Evolutionary conservation across 441 rosid species (phyloP).

Genomic region (Bruguiera hainesii): DNA sequence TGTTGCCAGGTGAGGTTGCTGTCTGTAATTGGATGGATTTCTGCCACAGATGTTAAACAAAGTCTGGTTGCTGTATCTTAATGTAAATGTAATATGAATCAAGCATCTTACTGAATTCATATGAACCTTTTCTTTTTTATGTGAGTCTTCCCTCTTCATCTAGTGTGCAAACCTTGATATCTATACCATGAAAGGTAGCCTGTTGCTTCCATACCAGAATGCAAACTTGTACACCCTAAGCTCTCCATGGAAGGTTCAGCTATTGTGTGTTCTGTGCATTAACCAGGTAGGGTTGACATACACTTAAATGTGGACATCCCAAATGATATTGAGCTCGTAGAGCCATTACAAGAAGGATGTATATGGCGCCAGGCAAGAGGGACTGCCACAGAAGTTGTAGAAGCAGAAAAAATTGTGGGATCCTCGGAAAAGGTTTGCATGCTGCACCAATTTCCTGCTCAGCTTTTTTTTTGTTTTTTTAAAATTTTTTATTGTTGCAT

Average conservation of each 20-base stretch:
- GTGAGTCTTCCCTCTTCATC: no score
- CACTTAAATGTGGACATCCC: slow-evolving; percentile 66
- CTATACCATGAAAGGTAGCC: not conserved
- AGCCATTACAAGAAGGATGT: slow-evolving; percentile 73
- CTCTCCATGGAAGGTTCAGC: not conserved
- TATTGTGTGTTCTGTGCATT: slow-evolving; percentile 8
- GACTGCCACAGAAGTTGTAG: slow-evolving; percentile 50
- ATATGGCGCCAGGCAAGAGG: slow-evolving; percentile 92
- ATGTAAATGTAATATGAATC: not conserved
- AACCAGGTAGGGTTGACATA: slow-evolving; percentile 69
- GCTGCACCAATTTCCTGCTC: slow-evolving; percentile 5
- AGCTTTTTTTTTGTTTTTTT: not conserved
- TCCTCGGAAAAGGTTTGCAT: slow-evolving; percentile 60
- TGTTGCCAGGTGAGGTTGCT: slow-evolving; percentile 65
- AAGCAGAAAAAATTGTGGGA: slow-evolving; percentile 36
- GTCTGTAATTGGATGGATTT: not conserved
- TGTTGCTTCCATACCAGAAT: not conserved
- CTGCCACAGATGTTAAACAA: not conserved
- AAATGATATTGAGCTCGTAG: slow-evolving; percentile 59
- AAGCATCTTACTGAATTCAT: no score
- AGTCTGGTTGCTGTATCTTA: slow-evolving; percentile 7
- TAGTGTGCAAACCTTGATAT: not conserved
- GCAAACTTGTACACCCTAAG: not conserved
- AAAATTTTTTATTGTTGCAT: not conserved
- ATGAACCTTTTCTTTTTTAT: no score